phyloP scores from a whole-genome alignment of 2,329 filamentous ascomycete genomes.

The Xylariaceae sp. region DNA sequence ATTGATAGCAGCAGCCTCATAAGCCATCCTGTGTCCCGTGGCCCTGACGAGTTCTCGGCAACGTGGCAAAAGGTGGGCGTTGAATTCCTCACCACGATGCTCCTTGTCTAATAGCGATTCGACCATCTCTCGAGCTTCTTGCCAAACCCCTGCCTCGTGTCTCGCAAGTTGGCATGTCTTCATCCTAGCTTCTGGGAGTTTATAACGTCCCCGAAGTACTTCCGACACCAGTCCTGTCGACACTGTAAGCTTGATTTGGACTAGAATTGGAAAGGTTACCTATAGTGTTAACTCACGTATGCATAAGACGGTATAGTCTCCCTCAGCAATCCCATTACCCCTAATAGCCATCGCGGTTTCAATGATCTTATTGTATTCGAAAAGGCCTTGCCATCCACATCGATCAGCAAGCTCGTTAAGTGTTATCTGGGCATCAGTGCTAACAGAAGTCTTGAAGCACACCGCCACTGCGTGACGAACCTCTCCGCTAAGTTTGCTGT shows the following conservation, averaged over 20 bases:
- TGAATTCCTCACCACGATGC: slow-evolving; percentile 32
- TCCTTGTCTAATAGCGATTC: slow-evolving; percentile 4
- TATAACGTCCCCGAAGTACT: slow-evolving; percentile 36
- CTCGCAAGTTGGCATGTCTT: slow-evolving; percentile 30
- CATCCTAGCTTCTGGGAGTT: slow-evolving; percentile 27
- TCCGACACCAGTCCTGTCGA: slow-evolving; percentile 36
- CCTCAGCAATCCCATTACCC: slow-evolving; percentile 39
- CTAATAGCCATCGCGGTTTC: slow-evolving; percentile 30
- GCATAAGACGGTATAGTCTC: slow-evolving; percentile 37
- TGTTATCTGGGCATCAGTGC: slow-evolving; percentile 12
- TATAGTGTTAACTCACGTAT: slow-evolving; percentile 35
- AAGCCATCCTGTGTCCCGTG: slow-evolving; percentile 41
- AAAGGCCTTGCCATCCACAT: slow-evolving; percentile 42
- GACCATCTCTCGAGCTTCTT: slow-evolving; percentile 30
- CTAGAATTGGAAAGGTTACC: too few relatives aligned
- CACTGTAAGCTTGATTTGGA: not conserved
- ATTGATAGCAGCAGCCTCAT: slow-evolving; percentile 33
- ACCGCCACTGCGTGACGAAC: slow-evolving; percentile 21
- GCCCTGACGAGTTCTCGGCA: slow-evolving; percentile 36
- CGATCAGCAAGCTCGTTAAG: slow-evolving; percentile 37
- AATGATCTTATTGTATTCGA: slow-evolving; percentile 35
- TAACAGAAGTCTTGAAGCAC: slow-evolving; percentile 23
- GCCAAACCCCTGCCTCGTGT: slow-evolving; percentile 34
- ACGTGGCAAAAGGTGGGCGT: slow-evolving; percentile 35
- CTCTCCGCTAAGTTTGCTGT: slow-evolving; percentile 3